Base-by-base conservation (phyloP, 1,284 basidiomycete species). In the Somion occarium region DNA sequence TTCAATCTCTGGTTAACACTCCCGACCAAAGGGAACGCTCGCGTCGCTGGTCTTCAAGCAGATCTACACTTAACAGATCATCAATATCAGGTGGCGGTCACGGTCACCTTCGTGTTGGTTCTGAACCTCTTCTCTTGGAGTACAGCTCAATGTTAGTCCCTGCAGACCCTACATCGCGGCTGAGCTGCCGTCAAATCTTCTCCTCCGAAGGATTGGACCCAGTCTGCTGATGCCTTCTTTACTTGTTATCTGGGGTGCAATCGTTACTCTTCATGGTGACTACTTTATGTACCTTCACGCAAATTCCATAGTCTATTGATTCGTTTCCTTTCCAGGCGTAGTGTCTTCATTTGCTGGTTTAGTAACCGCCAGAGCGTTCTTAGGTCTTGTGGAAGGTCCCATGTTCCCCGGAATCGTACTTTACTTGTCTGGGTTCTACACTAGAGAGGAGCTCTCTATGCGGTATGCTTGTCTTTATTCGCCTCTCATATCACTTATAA, bases 371-470 rank as follows among this genome's bases (percentile, higher is more conserved):
- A 7, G 39, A 5, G 39, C 39, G 20, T 41, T 41, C 39, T 18
- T 41, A 22, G 39, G 39, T 22, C 20, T 41, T 18, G 39, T 41
- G 9, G 39, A 41, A 41, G 39, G 39, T 41, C 39, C 39, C 13
- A 41, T 41, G 39, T 41, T 41, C 39, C 39, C 39, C 18, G 39
- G 39, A 9, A 41, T 41, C 13, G 39, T 41, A 18, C 39, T 41
- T 5, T 41, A 41, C 20, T 18, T 41, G 7, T 41, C 39, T 9
- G 39, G 39, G 7, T 41, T 41, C 39, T 41, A 41, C 19, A 41
- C 39, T 7, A 15, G 39, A 22, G 15, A 22, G 13, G 39, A 41
- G 39, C 39, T 41, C 9, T 41, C 39, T 22, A 9, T 41, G 20
- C 39, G 39, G 39, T 41, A 7, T 9, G 39, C 7, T 5, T 41